Evolutionary conservation across 1,284 basidiomycete genomes (phyloP).

Genomic region (Schizophyllum amplum): DNA sequence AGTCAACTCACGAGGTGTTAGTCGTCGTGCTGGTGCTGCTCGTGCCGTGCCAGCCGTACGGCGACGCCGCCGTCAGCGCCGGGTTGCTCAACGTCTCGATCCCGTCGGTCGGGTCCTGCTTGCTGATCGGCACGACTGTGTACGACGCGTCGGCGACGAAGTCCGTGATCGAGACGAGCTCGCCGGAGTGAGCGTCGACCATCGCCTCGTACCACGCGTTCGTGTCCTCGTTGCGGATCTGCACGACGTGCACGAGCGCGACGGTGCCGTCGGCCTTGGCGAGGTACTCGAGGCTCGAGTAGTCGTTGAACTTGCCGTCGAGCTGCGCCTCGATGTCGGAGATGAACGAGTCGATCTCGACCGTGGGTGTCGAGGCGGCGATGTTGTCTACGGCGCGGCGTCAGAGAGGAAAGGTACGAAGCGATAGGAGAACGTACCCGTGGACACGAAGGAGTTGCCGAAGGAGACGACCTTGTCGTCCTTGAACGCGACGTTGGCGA

Average conservation of each 20-base stretch:
- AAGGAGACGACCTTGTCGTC: slow-evolving; percentile 29
- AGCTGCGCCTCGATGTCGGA: slow-evolving; percentile 30
- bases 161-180: slow-evolving; percentile 42
- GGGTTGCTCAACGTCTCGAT: slow-evolving; percentile 27
- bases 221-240: slow-evolving; percentile 44
- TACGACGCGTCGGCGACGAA: slow-evolving; percentile 37
- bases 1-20: slow-evolving; percentile 15
- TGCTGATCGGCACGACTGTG: slow-evolving; percentile 27
- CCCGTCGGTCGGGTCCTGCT: slow-evolving; percentile 24
- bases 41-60: slow-evolving; percentile 13
- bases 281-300: slow-evolving; percentile 38
- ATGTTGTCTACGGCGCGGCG: slow-evolving; percentile 21
- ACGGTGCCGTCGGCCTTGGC: slow-evolving; percentile 37
- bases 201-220: slow-evolving; percentile 59
- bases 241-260: slow-evolving; percentile 44
- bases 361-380: slow-evolving; percentile 27
- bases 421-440: slow-evolving; percentile 11
- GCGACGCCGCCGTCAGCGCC: slow-evolving; percentile 19
- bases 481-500: slow-evolving; percentile 37
- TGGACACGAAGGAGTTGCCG: slow-evolving; percentile 26
- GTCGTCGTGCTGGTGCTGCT: slow-evolving; percentile 9
- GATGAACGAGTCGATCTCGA: slow-evolving; percentile 30
- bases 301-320: slow-evolving; percentile 32
- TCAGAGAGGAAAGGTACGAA: background rate
- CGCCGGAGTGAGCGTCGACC: slow-evolving; percentile 48